Percentiles rank a stretch among this genome's conserved stretches.
These are phyloP conservation scores for Cyberlindnera galapagoensis DNA, from an alignment of 805 yeast genomes.

Conservation along the genomic window DNA sequence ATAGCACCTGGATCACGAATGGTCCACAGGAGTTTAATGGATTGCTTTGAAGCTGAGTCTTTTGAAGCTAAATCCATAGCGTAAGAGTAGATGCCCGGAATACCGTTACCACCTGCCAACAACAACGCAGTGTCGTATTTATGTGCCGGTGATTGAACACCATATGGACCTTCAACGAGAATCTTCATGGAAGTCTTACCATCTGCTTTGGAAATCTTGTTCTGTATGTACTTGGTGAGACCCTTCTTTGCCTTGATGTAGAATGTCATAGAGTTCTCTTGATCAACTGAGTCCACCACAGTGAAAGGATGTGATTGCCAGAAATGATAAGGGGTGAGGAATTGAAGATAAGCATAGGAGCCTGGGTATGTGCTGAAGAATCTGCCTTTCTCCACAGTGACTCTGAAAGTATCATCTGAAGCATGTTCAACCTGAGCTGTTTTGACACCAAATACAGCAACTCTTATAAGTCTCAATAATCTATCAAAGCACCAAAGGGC, in stretches of 20 bases:
- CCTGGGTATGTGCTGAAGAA: constrained; percentile 49
- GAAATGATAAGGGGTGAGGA: constrained; percentile 43
- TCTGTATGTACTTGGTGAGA: constrained; percentile 39
- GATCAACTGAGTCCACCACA: constrained; percentile 34
- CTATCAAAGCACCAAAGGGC: constrained; percentile 33
- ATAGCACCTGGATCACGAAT: constrained; percentile 47
- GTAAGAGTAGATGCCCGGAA: constrained; percentile 44
- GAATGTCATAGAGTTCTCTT: constrained; percentile 33
- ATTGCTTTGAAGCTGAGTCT: constrained; percentile 23
- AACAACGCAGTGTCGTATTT: constrained; percentile 33
- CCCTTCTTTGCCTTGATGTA: constrained; percentile 53
- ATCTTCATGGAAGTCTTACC: constrained; percentile 30
- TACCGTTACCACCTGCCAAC: constrained; percentile 48
- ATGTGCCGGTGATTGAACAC: constrained; percentile 34
- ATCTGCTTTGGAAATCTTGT: constrained; percentile 22
- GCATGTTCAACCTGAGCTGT: constrained; percentile 17
- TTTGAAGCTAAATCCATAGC: constrained; percentile 25
- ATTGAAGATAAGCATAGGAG: constrained; percentile 49
- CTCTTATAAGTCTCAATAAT: constrained; percentile 36
- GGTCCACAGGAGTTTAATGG: constrained; percentile 55
- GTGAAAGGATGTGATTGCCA: constrained; percentile 80
- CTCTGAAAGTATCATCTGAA: constrained; percentile 41
- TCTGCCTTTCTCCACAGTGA: constrained; percentile 35
- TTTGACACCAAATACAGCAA: constrained; percentile 20
- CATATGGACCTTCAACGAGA: constrained; percentile 60